Conservation (phyloP, 2,329 filamentous ascomycete species). For the Clarireedia sp. region DNA sequence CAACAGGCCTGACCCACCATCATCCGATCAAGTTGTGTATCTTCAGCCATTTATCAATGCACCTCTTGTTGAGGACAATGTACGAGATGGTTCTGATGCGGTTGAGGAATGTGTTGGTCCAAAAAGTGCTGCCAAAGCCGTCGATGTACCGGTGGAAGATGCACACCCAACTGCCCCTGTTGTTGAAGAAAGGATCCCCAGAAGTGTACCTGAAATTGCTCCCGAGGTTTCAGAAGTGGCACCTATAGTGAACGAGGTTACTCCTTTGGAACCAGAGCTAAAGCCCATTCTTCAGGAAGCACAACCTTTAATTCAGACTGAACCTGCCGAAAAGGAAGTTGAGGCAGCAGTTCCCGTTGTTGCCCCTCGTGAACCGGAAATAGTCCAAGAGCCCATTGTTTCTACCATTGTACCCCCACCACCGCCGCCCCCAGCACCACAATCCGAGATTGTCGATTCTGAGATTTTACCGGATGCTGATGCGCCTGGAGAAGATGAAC, state of each 20-base stretch:
- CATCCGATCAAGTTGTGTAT: conserved; percentile 10
- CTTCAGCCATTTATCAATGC: conserved; percentile 16
- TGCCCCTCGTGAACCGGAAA: too few relatives aligned
- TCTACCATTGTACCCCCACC: neutral
- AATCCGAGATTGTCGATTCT: neutral
- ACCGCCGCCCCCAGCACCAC: neutral
- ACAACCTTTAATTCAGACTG: too few relatives aligned
- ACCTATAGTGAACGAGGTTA: too few relatives aligned
- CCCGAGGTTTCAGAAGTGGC: neutral
- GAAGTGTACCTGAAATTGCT: neutral
- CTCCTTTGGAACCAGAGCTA: too few relatives aligned
- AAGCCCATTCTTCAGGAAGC: too few relatives aligned
- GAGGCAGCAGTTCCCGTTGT: neutral
- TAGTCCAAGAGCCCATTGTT: too few relatives aligned
- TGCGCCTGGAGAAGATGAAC: neutral
- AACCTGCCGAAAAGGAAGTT: neutral
- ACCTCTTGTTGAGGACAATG: conserved; percentile 2
- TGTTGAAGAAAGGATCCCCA: neutral
- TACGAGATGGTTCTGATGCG: neutral
- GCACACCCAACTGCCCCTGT: neutral
- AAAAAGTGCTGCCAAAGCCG: too few relatives aligned
- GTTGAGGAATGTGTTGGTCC: neutral
- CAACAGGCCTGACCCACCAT: conserved; percentile 18
- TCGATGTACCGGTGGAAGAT: neutral
- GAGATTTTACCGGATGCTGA: conserved; percentile 4